Conservation (phyloP, 192 early-diverging fungal species). For the Mortierella antarctica region DNA sequence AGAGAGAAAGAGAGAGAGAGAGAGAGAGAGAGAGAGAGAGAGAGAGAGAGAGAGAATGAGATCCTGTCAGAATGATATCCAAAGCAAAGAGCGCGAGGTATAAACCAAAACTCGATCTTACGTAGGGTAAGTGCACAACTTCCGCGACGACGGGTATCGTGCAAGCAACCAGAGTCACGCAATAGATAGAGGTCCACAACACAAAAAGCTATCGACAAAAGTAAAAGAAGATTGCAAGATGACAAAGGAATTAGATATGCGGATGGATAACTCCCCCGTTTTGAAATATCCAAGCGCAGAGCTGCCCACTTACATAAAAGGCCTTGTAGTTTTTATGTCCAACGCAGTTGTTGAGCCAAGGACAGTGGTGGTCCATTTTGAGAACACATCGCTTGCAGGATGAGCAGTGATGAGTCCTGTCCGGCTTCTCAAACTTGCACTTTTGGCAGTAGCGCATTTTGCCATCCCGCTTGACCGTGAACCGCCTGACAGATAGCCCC, state of each 20-base stretch:
- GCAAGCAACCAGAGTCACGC: slow-evolving; percentile 31
- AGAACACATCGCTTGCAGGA: slow-evolving; percentile 52
- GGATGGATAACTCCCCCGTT: neutral
- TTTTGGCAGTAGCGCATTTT: slow-evolving; percentile 59
- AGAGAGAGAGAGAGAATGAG: no score
- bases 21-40: no score
- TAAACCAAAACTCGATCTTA: slow-evolving; percentile 7
- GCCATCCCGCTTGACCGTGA: slow-evolving; percentile 56
- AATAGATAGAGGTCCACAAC: slow-evolving; percentile 49
- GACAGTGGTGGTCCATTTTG: slow-evolving; percentile 61
- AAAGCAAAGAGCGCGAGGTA: neutral
- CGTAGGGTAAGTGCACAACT: slow-evolving; percentile 25
- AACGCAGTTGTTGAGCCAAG: slow-evolving; percentile 60
- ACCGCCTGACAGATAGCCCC: slow-evolving; percentile 23
- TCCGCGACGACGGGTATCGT: slow-evolving; percentile 45
- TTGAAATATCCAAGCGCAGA: neutral
- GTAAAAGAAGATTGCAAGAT: neutral
- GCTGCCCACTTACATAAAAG: slow-evolving; percentile 31
- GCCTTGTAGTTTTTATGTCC: slow-evolving; percentile 55
- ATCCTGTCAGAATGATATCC: no score
- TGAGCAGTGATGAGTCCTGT: slow-evolving; percentile 56
- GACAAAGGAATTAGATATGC: neutral
- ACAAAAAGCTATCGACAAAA: slow-evolving; percentile 42
- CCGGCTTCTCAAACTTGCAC: slow-evolving; percentile 57
- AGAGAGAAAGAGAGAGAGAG: no score